Conservation (phyloP, 225 moss, liverwort and hornwort genomes). For the Rhytidiadelphus loreus region DNA sequence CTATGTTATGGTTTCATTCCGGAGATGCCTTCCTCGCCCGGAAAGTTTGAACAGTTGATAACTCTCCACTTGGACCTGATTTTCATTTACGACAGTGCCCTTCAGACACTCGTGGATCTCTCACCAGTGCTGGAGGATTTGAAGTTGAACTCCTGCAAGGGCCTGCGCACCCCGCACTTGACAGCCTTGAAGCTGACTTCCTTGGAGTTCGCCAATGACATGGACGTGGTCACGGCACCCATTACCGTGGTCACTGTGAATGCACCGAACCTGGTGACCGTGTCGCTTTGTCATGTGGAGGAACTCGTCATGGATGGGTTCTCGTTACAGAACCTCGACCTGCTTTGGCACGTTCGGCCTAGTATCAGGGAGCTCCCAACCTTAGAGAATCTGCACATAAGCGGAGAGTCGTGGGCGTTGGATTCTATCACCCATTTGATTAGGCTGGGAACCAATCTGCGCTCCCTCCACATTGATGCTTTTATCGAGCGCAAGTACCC, state of each 20-base stretch:
- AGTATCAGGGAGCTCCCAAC: conserved; percentile 39
- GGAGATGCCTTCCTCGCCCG: conserved; percentile 30
- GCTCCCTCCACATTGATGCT: conserved; percentile 40
- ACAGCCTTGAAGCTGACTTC: conserved; percentile 39
- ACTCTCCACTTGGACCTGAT: conserved; percentile 45
- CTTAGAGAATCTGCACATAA: conserved; percentile 27
- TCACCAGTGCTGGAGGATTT: conserved; percentile 47
- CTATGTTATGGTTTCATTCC: conserved; percentile 50
- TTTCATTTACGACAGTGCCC: conserved; percentile 32
- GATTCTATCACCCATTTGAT: conserved; percentile 51
- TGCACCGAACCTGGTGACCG: conserved; percentile 31
- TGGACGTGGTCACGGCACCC: conserved; percentile 36
- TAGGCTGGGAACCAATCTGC: conserved; percentile 38
- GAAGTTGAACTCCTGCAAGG: conserved; percentile 52
- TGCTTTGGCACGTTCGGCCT: conserved; percentile 57
- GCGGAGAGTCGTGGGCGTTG: conserved; percentile 49
- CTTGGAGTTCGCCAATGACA: conserved; percentile 37
- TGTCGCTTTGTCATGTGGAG: conserved; percentile 45
- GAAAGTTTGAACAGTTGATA: conserved; percentile 36
- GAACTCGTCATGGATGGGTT: conserved; percentile 47
- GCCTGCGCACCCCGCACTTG: conserved; percentile 40
- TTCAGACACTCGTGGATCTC: conserved; percentile 36
- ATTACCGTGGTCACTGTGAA: conserved; percentile 27
- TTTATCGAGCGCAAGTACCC: conserved; percentile 49
- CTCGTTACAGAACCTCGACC: conserved; percentile 20